A percentile compares a stretch with the other conserved stretches of the same genome.
Evolutionary conservation across 768 basidiomycete species (phyloP).

Genomic region (Termitomyces sp.): DNA sequence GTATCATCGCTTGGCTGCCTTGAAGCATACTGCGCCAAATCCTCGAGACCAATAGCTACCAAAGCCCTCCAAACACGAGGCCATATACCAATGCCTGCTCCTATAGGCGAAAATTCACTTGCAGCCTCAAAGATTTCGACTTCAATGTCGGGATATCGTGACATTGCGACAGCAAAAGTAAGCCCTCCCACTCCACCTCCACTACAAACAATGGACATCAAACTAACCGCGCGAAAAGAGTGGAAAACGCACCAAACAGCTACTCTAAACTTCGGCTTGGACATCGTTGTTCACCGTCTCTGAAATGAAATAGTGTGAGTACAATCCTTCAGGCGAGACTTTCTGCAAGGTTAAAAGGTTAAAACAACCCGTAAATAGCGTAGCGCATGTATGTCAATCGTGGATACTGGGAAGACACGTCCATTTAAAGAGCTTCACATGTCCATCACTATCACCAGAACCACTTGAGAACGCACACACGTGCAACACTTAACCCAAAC

Average conservation of each 20-base stretch:
- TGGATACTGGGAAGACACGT: neutral
- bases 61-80: conserved; percentile 36
- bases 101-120: conserved; percentile 12
- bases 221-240: neutral
- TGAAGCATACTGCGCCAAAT: conserved; percentile 18
- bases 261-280: conserved; percentile 7
- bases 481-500: neutral
- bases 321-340: too few species aligned
- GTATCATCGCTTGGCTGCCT: conserved; percentile 15
- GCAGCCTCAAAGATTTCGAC: conserved; percentile 17
- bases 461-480: neutral
- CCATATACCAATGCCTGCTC: conserved; percentile 18
- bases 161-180: conserved; percentile 15
- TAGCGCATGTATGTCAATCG: neutral
- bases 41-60: conserved; percentile 33
- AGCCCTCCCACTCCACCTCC: conserved; percentile 18
- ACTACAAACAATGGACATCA: neutral
- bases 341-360: neutral
- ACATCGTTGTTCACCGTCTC: neutral
- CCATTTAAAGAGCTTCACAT: neutral
- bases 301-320: neutral
- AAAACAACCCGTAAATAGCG: neutral
- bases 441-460: neutral
- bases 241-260: conserved; percentile 5
- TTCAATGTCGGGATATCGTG: conserved; percentile 9